Evolutionary conservation across 305 asterid species (phyloP).

Genomic region (Rubia peregrina): DNA sequence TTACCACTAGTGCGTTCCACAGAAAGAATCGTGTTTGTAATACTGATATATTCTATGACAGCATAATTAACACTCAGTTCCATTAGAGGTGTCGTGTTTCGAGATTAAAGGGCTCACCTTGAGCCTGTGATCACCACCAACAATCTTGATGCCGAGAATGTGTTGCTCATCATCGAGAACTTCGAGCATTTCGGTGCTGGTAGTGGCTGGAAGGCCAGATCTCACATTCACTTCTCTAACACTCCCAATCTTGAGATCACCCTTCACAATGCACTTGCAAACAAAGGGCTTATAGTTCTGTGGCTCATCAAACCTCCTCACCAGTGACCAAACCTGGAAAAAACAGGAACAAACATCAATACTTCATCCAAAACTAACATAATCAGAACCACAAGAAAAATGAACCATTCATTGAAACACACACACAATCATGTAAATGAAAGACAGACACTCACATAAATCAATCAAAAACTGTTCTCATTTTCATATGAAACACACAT

Average conservation of each 20-base stretch:
- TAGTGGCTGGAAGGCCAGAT: slow-evolving; percentile 52
- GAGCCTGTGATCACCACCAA: slow-evolving; percentile 51
- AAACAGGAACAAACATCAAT: slow-evolving; percentile 2
- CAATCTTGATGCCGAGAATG: slow-evolving; percentile 43
- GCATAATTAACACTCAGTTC: too few species aligned
- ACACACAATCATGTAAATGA: background rate
- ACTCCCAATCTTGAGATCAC: slow-evolving; percentile 41
- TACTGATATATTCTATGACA: too few species aligned
- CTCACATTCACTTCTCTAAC: slow-evolving; percentile 46
- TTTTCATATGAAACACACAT: background rate
- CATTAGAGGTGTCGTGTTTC: background rate
- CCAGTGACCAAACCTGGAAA: slow-evolving; percentile 44
- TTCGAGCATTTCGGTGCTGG: slow-evolving; percentile 48
- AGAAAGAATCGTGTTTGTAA: background rate
- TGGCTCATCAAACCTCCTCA: slow-evolving; percentile 50
- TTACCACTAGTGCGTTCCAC: too few species aligned
- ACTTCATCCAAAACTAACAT: background rate
- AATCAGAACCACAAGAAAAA: background rate
- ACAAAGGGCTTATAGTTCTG: slow-evolving; percentile 51
- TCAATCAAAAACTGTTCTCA: background rate
- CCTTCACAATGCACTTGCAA: slow-evolving; percentile 33
- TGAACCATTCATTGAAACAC: background rate
- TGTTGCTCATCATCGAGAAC: slow-evolving; percentile 42
- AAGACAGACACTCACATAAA: background rate
- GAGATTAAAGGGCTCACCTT: slow-evolving; percentile 22